Evolutionary conservation across 2,329 filamentous ascomycete genomes (phyloP), one percentile per base, ranked within the genome.

Genomic region (Monilinia vaccinii-corymbosi): DNA sequence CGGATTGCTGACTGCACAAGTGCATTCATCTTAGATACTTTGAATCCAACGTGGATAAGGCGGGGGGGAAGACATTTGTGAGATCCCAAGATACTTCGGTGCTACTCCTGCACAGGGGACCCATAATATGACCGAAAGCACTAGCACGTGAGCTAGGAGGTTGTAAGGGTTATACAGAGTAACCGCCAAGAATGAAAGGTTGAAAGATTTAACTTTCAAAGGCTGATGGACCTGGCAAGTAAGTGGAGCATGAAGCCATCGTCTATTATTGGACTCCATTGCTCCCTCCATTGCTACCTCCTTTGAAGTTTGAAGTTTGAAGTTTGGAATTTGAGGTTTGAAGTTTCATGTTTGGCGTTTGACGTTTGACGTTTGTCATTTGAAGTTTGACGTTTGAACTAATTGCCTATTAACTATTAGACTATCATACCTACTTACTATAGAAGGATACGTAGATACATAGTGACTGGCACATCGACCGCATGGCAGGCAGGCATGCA

Each of bases 41-140:
- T n/a, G 21, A 16, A 18, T 21, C 34, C 2, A 36, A 36, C 34
- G 13, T 32, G 25, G 18, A n/a, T 10, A 21, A 32, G 28, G 50
- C 38, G 50, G 36, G 28, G 50, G 36, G 28, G 38, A 16, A 21
- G 32, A 7, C 25, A 32, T 21, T 53, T n/a, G 50, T 42, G 36
- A 18, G 50, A 52, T 48, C 32, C 32, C 13, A 25, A 40, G 36
- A 34, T 48, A 34, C n/a, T 32, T 58, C 56, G 56, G 56, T 32
- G 10, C 28, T 32, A 38, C 32, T 36, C 18, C 32, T 5, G 31
- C 11, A 23, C 9, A 7, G 23, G 23, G 23, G 13, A 18, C 23
- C 56, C 46, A 51, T 31, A 58, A 50, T 58, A 38, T 58, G 44
- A 49, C 44, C 55, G 55, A 58, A 58, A 23, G 25, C 13, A 32